phyloP scores from a whole-genome alignment of 805 yeast species.

The Tetrapisispora iriomotensis region DNA sequence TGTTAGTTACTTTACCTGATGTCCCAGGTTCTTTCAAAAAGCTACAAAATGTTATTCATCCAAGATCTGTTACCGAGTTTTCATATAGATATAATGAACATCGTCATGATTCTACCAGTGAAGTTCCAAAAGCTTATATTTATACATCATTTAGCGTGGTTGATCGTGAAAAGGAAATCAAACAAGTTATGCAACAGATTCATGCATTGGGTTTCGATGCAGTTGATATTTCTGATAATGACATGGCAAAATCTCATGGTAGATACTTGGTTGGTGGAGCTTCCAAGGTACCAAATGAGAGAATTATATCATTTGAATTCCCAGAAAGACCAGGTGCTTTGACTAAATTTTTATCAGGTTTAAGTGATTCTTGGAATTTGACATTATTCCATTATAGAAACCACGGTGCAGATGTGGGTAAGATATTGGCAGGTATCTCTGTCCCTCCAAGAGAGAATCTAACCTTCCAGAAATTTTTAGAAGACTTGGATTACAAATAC shows the following conservation, averaged over 20 bases:
- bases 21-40: slow-evolving; percentile 79
- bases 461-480: slow-evolving; percentile 59
- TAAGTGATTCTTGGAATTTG: slow-evolving; percentile 80
- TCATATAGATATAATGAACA: slow-evolving; percentile 64
- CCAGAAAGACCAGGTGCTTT: slow-evolving; percentile 98
- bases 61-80: slow-evolving; percentile 89
- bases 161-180: slow-evolving; percentile 64
- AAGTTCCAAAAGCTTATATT: slow-evolving; percentile 54
- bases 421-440: slow-evolving; percentile 80
- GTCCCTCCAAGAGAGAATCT: slow-evolving; percentile 64
- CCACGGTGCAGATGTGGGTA: slow-evolving; percentile 92
- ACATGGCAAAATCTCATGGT: slow-evolving; percentile 92
- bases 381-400: slow-evolving; percentile 94
- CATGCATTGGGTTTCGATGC: slow-evolving; percentile 60
- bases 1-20: slow-evolving; percentile 87
- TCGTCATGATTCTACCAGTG: slow-evolving; percentile 28
- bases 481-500: slow-evolving; percentile 64
- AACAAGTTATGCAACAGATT: slow-evolving; percentile 50
- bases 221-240: slow-evolving; percentile 81
- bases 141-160: slow-evolving; percentile 81
- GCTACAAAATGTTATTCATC: slow-evolving; percentile 68
- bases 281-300: slow-evolving; percentile 62
- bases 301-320: slow-evolving; percentile 76
- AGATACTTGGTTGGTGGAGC: slow-evolving; percentile 94
- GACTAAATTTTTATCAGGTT: slow-evolving; percentile 59